These are phyloP conservation scores for Picochlorum sp. DNA, from an alignment of 139 green algal genomes.

Conservation along the genomic window DNA sequence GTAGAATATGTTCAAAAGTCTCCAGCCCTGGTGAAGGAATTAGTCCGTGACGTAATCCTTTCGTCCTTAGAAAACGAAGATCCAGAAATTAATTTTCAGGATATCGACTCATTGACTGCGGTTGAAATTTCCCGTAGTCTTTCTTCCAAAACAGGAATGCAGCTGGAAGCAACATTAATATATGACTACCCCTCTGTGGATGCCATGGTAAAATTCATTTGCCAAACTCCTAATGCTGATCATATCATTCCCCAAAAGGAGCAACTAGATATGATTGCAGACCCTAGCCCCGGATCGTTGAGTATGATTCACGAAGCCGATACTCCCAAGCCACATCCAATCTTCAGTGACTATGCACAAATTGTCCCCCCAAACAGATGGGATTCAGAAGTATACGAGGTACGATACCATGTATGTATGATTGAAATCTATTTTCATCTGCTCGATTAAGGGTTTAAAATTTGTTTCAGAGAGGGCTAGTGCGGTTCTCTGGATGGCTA, in stretches of 20 bases:
- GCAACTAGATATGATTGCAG: not conserved
- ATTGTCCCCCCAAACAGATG: not conserved
- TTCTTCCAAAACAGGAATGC: slow-evolving; percentile 29
- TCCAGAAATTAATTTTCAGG: slow-evolving; percentile 1
- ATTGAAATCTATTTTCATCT: no score
- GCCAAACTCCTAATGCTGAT: not conserved
- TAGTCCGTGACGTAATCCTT: no score
- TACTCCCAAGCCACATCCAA: not conserved
- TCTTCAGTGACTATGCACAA: not conserved
- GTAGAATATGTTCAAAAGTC: not conserved
- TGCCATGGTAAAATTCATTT: slow-evolving; percentile 15
- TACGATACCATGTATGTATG: no score
- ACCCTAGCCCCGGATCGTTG: not conserved
- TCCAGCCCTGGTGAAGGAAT: not conserved
- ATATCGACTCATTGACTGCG: slow-evolving; percentile 64
- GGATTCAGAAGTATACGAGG: not conserved
- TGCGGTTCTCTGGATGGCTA: slow-evolving; percentile 56
- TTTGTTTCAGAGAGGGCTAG: not conserved
- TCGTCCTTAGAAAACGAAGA: no score
- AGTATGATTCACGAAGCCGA: not conserved
- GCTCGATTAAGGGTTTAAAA: no score
- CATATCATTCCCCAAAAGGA: not conserved
- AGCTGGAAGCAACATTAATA: slow-evolving; percentile 58
- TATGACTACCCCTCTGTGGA: slow-evolving; percentile 59
- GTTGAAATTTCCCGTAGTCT: slow-evolving; percentile 53